phyloP scores from a whole-genome alignment of 208 protist species.

The Trypanosoma lewisi region DNA sequence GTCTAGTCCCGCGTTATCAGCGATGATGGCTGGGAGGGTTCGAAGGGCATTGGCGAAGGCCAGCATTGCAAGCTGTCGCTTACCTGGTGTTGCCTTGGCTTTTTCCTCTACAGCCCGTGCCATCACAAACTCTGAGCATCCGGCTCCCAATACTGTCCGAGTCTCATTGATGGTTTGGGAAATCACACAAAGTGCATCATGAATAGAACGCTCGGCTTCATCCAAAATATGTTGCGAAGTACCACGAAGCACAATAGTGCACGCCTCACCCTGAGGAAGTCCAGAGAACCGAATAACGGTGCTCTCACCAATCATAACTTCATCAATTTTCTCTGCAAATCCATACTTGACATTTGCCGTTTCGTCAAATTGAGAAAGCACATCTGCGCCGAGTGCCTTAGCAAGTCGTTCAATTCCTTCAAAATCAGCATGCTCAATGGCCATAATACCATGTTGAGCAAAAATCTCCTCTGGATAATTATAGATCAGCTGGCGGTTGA shows the following conservation, averaged over 20 bases:
- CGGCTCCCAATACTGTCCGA: slow-evolving; percentile 96
- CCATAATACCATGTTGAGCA: slow-evolving; percentile 94
- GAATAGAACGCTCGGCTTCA: slow-evolving; percentile 99
- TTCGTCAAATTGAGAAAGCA: slow-evolving; percentile 99
- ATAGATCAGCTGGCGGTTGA: slow-evolving; percentile 99
- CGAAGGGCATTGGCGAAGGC: slow-evolving; percentile 97
- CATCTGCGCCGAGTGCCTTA: slow-evolving; percentile 96
- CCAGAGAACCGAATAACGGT: slow-evolving; percentile 98
- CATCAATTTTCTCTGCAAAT: slow-evolving; percentile 95
- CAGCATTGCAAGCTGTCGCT: slow-evolving; percentile 91
- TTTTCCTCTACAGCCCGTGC: slow-evolving; percentile 96
- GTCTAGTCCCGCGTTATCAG: slow-evolving; percentile 98
- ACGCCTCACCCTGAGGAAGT: slow-evolving; percentile 94
- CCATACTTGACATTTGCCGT: slow-evolving; percentile 96
- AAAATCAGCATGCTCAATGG: slow-evolving; percentile 99
- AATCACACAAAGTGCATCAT: slow-evolving; percentile 99
- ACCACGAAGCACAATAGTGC: slow-evolving; percentile 99
- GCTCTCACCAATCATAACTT: slow-evolving; percentile 99
- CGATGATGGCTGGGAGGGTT: slow-evolving; percentile 95
- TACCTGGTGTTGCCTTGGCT: slow-evolving; percentile 82
- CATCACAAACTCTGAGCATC: slow-evolving; percentile 99
- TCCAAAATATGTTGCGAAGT: slow-evolving; percentile 98
- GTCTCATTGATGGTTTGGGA: slow-evolving; percentile 96
- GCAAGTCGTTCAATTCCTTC: slow-evolving; percentile 96
- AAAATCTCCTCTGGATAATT: slow-evolving; percentile 99